Evolutionary conservation across 306 rosid species (phyloP).

Genomic region (Dalbergia cultrata): DNA sequence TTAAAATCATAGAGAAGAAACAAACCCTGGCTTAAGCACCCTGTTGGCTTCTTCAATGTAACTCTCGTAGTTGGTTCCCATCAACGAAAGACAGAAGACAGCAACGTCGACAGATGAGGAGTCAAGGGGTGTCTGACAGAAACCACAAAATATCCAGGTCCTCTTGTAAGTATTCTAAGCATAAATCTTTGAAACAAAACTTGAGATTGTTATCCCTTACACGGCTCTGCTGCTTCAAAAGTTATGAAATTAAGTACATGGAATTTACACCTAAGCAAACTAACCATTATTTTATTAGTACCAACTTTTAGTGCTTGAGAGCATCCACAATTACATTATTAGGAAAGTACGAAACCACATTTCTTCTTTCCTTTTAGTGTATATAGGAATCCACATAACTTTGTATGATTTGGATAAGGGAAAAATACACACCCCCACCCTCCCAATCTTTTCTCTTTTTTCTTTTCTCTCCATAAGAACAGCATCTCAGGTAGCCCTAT

Average conservation of each 20-base stretch:
- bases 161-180: slow-evolving; percentile 1
- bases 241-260: neutral
- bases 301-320: neutral
- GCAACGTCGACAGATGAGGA: slow-evolving; percentile 78
- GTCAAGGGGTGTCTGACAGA: slow-evolving; percentile 73
- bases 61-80: slow-evolving; percentile 86
- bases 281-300: no score
- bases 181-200: neutral
- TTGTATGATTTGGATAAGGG: neutral
- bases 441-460: no score
- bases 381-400: neutral
- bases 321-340: neutral
- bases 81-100: slow-evolving; percentile 90
- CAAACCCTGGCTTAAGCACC: slow-evolving; percentile 83
- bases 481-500: neutral
- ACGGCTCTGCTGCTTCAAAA: slow-evolving; percentile 3
- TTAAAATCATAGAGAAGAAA: neutral
- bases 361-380: neutral
- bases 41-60: slow-evolving; percentile 82
- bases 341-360: neutral
- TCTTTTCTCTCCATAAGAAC: neutral
- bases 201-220: neutral
- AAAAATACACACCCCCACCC: neutral
- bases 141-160: slow-evolving; percentile 37
- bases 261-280: neutral